Evolutionary conservation across 129 eudicot species (phyloP).

Genomic region (Pseudognaphalium luteoalbum): DNA sequence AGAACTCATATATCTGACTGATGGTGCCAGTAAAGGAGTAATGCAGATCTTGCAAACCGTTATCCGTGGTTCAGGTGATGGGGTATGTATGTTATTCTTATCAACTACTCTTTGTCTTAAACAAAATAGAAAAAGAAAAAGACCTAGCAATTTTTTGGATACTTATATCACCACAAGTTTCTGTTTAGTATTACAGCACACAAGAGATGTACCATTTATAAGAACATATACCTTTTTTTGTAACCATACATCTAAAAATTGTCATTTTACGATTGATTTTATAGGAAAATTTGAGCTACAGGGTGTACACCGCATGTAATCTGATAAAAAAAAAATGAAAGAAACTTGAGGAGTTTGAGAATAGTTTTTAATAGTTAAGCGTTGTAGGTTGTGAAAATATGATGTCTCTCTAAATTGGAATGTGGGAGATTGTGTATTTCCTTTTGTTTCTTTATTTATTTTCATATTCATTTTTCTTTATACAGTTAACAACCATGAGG

Average conservation of each 20-base stretch:
- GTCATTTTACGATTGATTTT: conserved; percentile 7
- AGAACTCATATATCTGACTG: conserved; percentile 93
- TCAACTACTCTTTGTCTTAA: background rate
- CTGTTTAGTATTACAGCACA: background rate
- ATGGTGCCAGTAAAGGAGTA: conserved; percentile 99
- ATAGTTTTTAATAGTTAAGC: background rate
- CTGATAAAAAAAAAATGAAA: background rate
- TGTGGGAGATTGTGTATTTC: background rate
- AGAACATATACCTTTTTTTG: background rate
- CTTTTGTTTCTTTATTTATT: conserved; percentile 1
- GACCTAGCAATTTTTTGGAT: background rate
- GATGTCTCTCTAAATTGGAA: background rate
- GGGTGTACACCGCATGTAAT: background rate
- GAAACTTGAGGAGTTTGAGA: conserved; percentile 19
- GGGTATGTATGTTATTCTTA: conserved; percentile 48
- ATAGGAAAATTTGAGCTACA: background rate
- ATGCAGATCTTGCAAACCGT: conserved; percentile 85
- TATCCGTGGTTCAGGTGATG: conserved; percentile 75
- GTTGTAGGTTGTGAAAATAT: background rate
- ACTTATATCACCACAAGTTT: conserved; percentile 15
- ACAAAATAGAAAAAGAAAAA: background rate
- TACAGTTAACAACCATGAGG: too few relatives aligned
- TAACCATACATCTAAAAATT: background rate
- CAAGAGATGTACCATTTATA: conserved; percentile 10
- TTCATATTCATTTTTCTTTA: too few relatives aligned